Base-by-base conservation (phyloP, 2,329 filamentous ascomycete genomes). In the Cadophora gregata region DNA sequence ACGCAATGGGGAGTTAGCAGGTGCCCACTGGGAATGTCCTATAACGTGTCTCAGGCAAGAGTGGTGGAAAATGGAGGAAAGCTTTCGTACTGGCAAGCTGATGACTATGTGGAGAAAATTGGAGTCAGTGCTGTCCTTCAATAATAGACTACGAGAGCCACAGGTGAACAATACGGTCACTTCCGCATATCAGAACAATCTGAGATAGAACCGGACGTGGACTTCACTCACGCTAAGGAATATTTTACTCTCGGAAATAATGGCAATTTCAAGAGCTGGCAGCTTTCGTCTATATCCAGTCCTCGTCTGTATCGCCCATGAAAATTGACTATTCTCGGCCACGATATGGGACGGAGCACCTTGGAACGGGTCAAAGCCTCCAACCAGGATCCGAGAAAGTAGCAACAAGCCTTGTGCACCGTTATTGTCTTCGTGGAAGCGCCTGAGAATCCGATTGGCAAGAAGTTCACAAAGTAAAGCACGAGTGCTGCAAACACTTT, bases 281-380 rank as follows among this genome's bases (percentile, higher is more conserved):
- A 95, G 79, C 60, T 72, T 76, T 62, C 75, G 66, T 67, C 86
- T 82, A 59, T 82, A 80, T 7, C 82, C 82, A 14, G 67, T 73
- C 50, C 81, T 78, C 60, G 80, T 78, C 16, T 80, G 79, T 45
- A 81, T 78, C 3, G 82, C 78, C 2, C 81, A 66, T 78, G 78
- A 53, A 76, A 77, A 21, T 36, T 79, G 79, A 21, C 60, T 70
- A 33, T 85, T 87, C 71, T 90, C 84, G 19, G 83, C 81, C 42
- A 86, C 83, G 48, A 94, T 84, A 64, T 90, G 85, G 0, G 83
- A 80, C 0, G 93, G 93, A 0, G 92, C 92, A 71, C 92, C 92
- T 78, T 96, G 92, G 73, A 96, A 96, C 1, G 93, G 92, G 73
- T 93, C 90, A 73, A 96, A 96, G 16, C 91, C 91, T 19, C 92